Base-by-base conservation (phyloP, 2,329 filamentous ascomycete species). In the Colletotrichum scovillei region DNA sequence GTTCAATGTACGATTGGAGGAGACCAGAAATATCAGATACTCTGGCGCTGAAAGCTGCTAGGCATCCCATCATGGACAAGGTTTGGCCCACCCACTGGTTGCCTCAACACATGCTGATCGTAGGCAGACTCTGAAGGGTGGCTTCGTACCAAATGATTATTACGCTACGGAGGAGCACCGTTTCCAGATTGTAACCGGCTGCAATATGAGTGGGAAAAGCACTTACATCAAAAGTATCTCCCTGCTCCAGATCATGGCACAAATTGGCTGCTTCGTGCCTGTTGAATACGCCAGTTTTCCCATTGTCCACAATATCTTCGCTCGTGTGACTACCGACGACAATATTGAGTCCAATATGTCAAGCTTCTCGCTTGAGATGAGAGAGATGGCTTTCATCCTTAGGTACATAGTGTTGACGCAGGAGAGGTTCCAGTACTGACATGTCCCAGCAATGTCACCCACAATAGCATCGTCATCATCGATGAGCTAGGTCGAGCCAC, bases 161-260 rank as follows among this genome's bases (percentile, higher is more conserved):
- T 98, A 95, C 78, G 93, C 94, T 3, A 93, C 92, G 0, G 88
- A 93, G 42, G 92, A 96, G 73, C 91, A 92, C 46, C 91, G 95
- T 1, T 97, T 98, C 78, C 95, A 98, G 76, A 93, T 98, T 74
- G 92, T 99, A 75, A 98, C 96, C 0, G 96, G 97, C 4, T 97
- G 94, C 81, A 99, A 99, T 78, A 99, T 99, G 97, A 97, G 95
- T 77, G 97, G 95, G 0, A 99, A 98, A 81, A 97, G 94, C 75
- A 99, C 95, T 0, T 98, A 98, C 79, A 98, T 98, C 75, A 91
- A 95, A 63, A 92, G 93, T 1, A 87, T 97, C 28, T 94, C 96
- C 0, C 85, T 99, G 38, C 90, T 97, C 79, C 91, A 93, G 57
- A 91, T 99, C 71, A 98, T 99, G 95, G 95, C 95, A 0, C 97